phyloP scores from a whole-genome alignment of 176 grass and related monocot genomes.

The Aegilops sharonensis region DNA sequence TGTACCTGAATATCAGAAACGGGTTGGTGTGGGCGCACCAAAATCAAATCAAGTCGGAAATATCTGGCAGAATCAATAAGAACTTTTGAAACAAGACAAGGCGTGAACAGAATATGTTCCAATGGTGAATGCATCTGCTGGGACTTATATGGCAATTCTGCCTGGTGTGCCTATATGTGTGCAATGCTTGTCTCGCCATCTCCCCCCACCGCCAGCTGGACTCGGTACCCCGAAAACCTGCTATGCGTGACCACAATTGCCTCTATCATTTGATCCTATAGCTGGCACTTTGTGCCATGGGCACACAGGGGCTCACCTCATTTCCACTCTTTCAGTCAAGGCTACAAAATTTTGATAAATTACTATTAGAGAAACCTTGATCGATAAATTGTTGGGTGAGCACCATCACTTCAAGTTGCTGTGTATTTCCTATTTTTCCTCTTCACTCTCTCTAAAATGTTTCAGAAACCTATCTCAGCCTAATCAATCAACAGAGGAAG shows the following conservation, averaged over 20 bases:
- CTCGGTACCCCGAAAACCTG: slow-evolving; percentile 51
- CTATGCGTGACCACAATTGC: slow-evolving; percentile 40
- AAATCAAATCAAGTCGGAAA: slow-evolving; percentile 28
- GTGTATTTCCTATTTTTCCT: neutral
- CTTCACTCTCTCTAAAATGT: slow-evolving; percentile 3
- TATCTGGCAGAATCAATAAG: slow-evolving; percentile 30
- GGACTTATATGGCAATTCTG: slow-evolving; percentile 51
- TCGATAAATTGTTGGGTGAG: neutral
- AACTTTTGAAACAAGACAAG: slow-evolving; percentile 35
- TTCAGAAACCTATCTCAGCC: neutral
- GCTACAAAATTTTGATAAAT: slow-evolving; percentile 26
- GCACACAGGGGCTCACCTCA: slow-evolving; percentile 20
- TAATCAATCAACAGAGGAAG: neutral
- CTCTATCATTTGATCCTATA: slow-evolving; percentile 44
- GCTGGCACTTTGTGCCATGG: slow-evolving; percentile 45
- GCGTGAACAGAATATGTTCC: slow-evolving; percentile 39
- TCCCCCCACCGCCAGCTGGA: slow-evolving; percentile 43
- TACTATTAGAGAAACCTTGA: neutral
- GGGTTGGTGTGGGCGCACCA: neutral
- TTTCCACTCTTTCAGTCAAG: slow-evolving; percentile 35
- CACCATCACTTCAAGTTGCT: slow-evolving; percentile 7
- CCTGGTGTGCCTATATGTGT: slow-evolving; percentile 22
- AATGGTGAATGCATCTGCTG: slow-evolving; percentile 35
- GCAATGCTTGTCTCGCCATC: slow-evolving; percentile 29
- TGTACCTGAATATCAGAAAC: slow-evolving; percentile 23